Conservation (phyloP, 208 protist species). For the Leishmania tarentolae region DNA sequence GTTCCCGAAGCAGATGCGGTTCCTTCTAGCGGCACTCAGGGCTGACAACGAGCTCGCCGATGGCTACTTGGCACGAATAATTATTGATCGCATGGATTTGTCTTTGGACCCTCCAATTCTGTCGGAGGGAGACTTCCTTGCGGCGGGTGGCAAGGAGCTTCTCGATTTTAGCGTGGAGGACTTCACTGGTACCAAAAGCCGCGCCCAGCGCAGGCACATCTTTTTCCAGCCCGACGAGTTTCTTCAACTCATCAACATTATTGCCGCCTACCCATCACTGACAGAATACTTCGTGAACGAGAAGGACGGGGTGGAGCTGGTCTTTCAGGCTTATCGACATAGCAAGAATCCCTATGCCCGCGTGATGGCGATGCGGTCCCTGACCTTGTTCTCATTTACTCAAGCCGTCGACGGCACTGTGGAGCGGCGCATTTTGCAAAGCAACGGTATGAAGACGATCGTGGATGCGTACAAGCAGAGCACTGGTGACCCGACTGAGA, state of each 20-base stretch:
- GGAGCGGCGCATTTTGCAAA: constrained; percentile 74
- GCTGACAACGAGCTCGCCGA: constrained; percentile 90
- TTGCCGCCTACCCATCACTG: constrained; percentile 69
- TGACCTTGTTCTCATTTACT: constrained; percentile 85
- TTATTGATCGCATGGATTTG: constrained; percentile 90
- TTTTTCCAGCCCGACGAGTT: constrained; percentile 90
- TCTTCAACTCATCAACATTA: constrained; percentile 82
- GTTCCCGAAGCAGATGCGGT: constrained; percentile 89
- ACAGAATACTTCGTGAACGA: constrained; percentile 75
- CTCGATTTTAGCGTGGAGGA: constrained; percentile 84
- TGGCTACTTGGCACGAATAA: constrained; percentile 84
- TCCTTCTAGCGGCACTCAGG: constrained; percentile 82
- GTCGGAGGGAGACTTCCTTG: constrained; percentile 67
- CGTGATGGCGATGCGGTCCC: constrained; percentile 73
- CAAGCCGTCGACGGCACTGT: constrained; percentile 81
- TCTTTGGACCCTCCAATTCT: constrained; percentile 79
- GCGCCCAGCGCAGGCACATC: constrained; percentile 70
- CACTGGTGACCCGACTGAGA: constrained; percentile 87
- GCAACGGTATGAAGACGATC: constrained; percentile 68
- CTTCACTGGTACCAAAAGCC: constrained; percentile 63
- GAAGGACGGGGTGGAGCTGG: constrained; percentile 72
- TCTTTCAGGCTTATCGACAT: constrained; percentile 73
- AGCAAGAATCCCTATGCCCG: constrained; percentile 72
- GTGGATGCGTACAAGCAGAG: constrained; percentile 83
- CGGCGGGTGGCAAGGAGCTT: constrained; percentile 62